Conservation (phyloP, 441 rosid species). For the Jatropha multifida region DNA sequence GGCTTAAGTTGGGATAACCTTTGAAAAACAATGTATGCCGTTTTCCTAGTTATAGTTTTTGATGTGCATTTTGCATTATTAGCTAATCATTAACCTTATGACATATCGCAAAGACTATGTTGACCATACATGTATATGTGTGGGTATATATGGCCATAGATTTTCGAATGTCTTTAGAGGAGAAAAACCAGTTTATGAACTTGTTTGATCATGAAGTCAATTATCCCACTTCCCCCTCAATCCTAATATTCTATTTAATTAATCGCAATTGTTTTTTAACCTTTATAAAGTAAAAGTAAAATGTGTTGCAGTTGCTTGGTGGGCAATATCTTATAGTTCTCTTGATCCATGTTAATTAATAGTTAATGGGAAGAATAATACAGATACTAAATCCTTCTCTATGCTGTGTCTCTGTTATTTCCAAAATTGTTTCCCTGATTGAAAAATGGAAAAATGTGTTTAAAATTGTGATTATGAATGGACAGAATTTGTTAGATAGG, state of each 20-base stretch:
- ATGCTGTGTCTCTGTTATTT: background rate
- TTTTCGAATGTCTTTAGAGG: background rate
- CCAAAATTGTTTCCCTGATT: background rate
- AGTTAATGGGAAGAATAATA: background rate
- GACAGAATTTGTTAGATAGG: background rate
- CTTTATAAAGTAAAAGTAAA: background rate
- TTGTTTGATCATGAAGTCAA: background rate
- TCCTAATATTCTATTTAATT: background rate
- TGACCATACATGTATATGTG: background rate
- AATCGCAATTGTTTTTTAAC: background rate
- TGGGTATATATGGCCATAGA: background rate
- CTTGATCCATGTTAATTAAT: background rate
- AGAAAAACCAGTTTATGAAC: background rate
- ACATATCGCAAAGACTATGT: background rate
- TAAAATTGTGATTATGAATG: background rate
- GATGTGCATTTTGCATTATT: background rate
- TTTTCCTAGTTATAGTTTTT: background rate
- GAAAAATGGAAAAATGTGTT: background rate
- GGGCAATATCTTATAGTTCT: background rate
- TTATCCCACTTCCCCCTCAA: background rate
- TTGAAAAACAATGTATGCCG: background rate
- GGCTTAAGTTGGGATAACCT: background rate
- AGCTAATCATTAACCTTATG: background rate
- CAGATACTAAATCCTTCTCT: background rate
- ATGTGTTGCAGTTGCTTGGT: background rate